A percentile compares a stretch with the other conserved stretches of the same genome.
phyloP scores from a whole-genome alignment of 1,139 yeast genomes.

The Geotrichum restrictum region DNA sequence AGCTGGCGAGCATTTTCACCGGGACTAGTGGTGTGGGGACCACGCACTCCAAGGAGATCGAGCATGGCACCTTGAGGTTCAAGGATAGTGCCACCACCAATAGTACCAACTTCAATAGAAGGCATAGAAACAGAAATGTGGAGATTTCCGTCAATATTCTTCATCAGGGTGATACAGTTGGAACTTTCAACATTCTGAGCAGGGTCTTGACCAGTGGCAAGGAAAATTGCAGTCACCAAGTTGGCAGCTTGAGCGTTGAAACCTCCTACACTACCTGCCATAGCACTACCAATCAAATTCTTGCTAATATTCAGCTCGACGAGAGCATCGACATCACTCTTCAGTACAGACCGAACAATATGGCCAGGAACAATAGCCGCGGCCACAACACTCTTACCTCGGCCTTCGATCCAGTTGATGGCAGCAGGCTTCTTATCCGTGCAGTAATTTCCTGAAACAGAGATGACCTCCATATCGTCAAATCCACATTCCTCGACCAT shows the following conservation, averaged over 20 bases:
- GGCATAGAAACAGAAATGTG: slow-evolving; percentile 97
- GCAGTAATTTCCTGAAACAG: slow-evolving; percentile 96
- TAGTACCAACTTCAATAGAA: slow-evolving; percentile 96
- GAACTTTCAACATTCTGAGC: slow-evolving; percentile 97
- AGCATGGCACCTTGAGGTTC: slow-evolving; percentile 97
- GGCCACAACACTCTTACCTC: slow-evolving; percentile 98
- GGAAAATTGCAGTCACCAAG: slow-evolving; percentile 83
- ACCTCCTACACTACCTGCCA: slow-evolving; percentile 98
- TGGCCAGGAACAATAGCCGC: slow-evolving; percentile 86
- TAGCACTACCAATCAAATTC: slow-evolving; percentile 92
- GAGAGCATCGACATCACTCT: slow-evolving; percentile 87
- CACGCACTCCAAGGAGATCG: slow-evolving; percentile 88
- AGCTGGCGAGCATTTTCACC: slow-evolving; percentile 93
- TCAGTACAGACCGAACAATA: slow-evolving; percentile 73
- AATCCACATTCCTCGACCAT: slow-evolving; percentile 90
- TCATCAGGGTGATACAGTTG: slow-evolving; percentile 94
- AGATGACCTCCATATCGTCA: slow-evolving; percentile 86
- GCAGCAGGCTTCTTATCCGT: slow-evolving; percentile 98
- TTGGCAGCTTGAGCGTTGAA: slow-evolving; percentile 98
- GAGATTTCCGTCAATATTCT: slow-evolving; percentile 75
- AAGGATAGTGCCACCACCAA: slow-evolving; percentile 97
- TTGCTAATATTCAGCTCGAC: slow-evolving; percentile 85
- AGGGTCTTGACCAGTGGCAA: slow-evolving; percentile 98
- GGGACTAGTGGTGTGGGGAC: slow-evolving; percentile 91
- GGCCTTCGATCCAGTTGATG: slow-evolving; percentile 97